These are phyloP conservation scores for Meripilus lineatus DNA, from an alignment of 1,284 basidiomycete species.

Conservation along the genomic window DNA sequence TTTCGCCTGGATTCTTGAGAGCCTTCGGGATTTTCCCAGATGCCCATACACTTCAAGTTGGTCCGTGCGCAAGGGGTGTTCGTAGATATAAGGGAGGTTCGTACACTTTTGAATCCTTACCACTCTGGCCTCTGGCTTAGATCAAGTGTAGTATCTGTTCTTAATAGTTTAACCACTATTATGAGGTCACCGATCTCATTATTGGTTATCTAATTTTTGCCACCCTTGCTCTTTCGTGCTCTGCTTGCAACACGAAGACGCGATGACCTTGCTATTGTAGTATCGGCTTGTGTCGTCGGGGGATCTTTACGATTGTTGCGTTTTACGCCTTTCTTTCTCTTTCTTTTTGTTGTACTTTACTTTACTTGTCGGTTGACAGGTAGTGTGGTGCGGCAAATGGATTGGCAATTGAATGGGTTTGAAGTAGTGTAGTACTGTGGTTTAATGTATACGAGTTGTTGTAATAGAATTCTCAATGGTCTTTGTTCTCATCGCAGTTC, in stretches of 20 bases:
- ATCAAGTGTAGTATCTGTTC: conserved; percentile 96
- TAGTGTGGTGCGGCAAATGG: not conserved
- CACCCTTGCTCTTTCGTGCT: conserved; percentile 22
- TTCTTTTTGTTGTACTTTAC: not conserved
- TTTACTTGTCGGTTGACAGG: conserved; percentile 6
- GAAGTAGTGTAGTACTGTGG: no score
- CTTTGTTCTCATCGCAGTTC: no score
- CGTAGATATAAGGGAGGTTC: conserved; percentile 11
- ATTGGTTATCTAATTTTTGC: conserved; percentile 38
- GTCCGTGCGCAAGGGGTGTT: conserved; percentile 13
- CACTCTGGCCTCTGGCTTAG: conserved; percentile 95
- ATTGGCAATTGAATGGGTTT: no score
- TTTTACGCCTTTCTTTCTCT: conserved; percentile 1
- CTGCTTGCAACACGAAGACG: conserved; percentile 15
- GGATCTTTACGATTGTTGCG: conserved; percentile 8
- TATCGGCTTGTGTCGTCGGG: conserved; percentile 17
- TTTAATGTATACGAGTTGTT: no score
- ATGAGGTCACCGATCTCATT: conserved; percentile 39
- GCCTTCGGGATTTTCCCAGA: no score
- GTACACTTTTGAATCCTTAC: conserved; percentile 30
- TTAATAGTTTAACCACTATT: conserved; percentile 81
- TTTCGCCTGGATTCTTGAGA: no score
- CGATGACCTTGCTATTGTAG: conserved; percentile 17
- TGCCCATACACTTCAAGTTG: no score
- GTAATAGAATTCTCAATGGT: no score